Evolutionary conservation across 192 early-diverging fungal species (phyloP).

Genomic region (Backusella liffmaniae): DNA sequence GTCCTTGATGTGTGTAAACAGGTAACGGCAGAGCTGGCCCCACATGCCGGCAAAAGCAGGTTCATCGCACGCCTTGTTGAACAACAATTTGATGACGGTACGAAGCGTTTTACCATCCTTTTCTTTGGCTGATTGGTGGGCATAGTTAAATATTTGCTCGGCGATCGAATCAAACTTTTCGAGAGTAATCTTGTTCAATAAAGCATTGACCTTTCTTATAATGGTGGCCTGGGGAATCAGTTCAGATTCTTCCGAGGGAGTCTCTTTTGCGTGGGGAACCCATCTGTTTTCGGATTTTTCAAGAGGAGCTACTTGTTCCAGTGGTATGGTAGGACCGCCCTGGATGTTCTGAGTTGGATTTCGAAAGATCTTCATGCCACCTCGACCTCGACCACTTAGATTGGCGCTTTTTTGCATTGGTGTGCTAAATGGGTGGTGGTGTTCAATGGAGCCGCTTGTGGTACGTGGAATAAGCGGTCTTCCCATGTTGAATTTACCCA

Average conservation of each 20-base stretch:
- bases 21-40: constrained; percentile 78
- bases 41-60: constrained; percentile 88
- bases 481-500: constrained; percentile 42
- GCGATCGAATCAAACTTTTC: constrained; percentile 93
- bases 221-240: constrained; percentile 52
- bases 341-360: constrained; percentile 36
- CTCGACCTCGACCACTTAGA: constrained; percentile 36
- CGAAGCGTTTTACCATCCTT: constrained; percentile 71
- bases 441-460: constrained; percentile 22
- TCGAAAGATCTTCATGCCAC: constrained; percentile 35
- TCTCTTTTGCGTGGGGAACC: constrained; percentile 42
- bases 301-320: constrained; percentile 72
- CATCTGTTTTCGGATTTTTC: constrained; percentile 84
- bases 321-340: constrained; percentile 43
- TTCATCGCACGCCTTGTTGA: constrained; percentile 96
- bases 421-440: constrained; percentile 31
- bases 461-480: constrained; percentile 43
- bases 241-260: constrained; percentile 22
- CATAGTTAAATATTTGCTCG: constrained; percentile 78
- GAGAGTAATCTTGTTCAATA: constrained; percentile 95
- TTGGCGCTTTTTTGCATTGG: not conserved
- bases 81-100: constrained; percentile 83
- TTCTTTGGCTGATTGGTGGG: constrained; percentile 68
- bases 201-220: constrained; percentile 79
- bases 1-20: constrained; percentile 61